These are phyloP conservation scores for Acacia concinna DNA, from an alignment of 331 rosid species.

Conservation along the genomic window DNA sequence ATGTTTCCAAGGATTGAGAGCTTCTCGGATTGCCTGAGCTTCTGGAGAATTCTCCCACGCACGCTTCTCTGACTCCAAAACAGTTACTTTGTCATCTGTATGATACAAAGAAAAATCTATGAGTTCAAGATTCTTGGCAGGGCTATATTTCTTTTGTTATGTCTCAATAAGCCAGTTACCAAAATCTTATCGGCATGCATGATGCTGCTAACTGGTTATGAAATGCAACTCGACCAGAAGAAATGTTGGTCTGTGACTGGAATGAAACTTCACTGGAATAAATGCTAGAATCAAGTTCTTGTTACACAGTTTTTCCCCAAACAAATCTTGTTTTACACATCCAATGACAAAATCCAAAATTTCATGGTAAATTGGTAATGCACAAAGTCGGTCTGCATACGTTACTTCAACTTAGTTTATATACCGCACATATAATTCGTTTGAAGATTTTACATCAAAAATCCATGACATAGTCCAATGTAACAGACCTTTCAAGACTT, in stretches of 20 bases:
- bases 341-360: neutral
- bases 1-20: conserved; percentile 15
- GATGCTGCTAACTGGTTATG: neutral
- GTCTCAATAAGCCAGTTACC: neutral
- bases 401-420: neutral
- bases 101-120: neutral
- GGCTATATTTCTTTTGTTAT: neutral
- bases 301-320: neutral
- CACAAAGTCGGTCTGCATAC: neutral
- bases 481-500: neutral
- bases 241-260: neutral
- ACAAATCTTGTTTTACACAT: neutral
- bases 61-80: conserved; percentile 58
- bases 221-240: neutral
- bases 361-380: neutral
- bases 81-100: conserved; percentile 68
- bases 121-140: neutral
- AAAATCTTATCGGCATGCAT: too few relatives aligned
- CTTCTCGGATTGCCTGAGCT: conserved; percentile 38
- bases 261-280: neutral
- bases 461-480: neutral
- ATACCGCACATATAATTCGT: neutral
- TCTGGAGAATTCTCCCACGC: conserved; percentile 63
- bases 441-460: neutral
- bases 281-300: neutral